Conservation (phyloP, 805 yeast genomes). For the Metschnikowia borealis region DNA sequence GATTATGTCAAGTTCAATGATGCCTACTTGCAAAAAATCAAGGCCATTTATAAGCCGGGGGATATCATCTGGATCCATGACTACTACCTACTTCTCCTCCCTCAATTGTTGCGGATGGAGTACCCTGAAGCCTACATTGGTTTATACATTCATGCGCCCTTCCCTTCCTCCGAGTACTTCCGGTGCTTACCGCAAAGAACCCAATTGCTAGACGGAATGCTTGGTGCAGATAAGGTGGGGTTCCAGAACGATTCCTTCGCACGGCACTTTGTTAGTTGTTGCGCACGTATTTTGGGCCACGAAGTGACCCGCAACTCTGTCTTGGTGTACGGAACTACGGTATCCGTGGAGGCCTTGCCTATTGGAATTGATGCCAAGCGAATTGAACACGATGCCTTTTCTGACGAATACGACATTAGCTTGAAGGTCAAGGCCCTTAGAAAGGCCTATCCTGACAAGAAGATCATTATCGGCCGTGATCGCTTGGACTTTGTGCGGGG, state of each 20-base stretch:
- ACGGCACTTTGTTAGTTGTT: slow-evolving; percentile 86
- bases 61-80: slow-evolving; percentile 93
- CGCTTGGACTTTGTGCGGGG: slow-evolving; percentile 89
- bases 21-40: slow-evolving; percentile 77
- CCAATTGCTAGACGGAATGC: slow-evolving; percentile 81
- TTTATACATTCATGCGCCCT: slow-evolving; percentile 83
- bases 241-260: slow-evolving; percentile 85
- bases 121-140: slow-evolving; percentile 73
- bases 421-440: slow-evolving; percentile 63
- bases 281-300: slow-evolving; percentile 82
- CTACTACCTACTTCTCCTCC: slow-evolving; percentile 75
- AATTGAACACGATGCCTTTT: slow-evolving; percentile 61
- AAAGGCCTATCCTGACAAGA: slow-evolving; percentile 58
- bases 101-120: slow-evolving; percentile 76
- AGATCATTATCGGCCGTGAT: slow-evolving; percentile 90
- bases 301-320: slow-evolving; percentile 59
- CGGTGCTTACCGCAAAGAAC: slow-evolving; percentile 81
- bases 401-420: slow-evolving; percentile 40
- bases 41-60: slow-evolving; percentile 74
- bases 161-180: slow-evolving; percentile 92
- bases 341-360: slow-evolving; percentile 73
- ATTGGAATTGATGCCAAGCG: slow-evolving; percentile 81
- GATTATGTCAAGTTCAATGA: slow-evolving; percentile 89
- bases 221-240: slow-evolving; percentile 82
- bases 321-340: slow-evolving; percentile 71